Base-by-base conservation (phyloP, 2,329 filamentous ascomycete species). In the Ophiosphaerella herpotricha region DNA sequence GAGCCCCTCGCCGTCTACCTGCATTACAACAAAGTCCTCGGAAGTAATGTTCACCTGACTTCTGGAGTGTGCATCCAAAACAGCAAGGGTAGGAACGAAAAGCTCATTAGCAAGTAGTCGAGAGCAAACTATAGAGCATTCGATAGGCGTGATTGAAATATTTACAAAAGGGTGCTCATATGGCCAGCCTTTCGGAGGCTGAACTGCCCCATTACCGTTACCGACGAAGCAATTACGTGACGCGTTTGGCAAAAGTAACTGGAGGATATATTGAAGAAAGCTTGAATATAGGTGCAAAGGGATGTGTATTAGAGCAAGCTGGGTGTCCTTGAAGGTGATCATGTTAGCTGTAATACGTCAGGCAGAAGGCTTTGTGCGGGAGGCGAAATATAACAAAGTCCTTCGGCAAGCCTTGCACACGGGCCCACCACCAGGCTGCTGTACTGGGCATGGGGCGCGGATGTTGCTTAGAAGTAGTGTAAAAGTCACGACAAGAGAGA, bases 71-170 rank as follows among this genome's bases (percentile, higher is more conserved):
- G 74, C 56, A n/a, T 86, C 81, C 8, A 96, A 80, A 4, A 78
- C 76, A 43, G 82, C 76, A 49, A 93, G 83, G 46, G 87, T 78
- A 0, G 91, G 91, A 45, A 83, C 78, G 64, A 97, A 96, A 49
- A 96, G 83, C 46, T 84, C 82, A 39, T 84, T 79, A 6, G 90
- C 88, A 75, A 91, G 87, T 36, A 83, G 80, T 51, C 85, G 84
- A 55, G 93, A 88, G 69, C 93, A 97, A 46, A 96, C 91, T 44
- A 99, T 83, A 4, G 91, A 96, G 75, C 91, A 96, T 74, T 97
- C 94, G 47, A 96, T 84, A 0, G 91, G 90, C 0, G 92, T 97
- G 65, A 97, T 83, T 55, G 90, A 95, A 61, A 99, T 86, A 73
- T 97, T 97, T 71, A 97, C 82, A 73, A 99, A 97, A 38, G 86